These are phyloP conservation scores for Pseudogymnoascus sp. DNA, from an alignment of 2,329 filamentous ascomycete genomes.

Conservation along the genomic window DNA sequence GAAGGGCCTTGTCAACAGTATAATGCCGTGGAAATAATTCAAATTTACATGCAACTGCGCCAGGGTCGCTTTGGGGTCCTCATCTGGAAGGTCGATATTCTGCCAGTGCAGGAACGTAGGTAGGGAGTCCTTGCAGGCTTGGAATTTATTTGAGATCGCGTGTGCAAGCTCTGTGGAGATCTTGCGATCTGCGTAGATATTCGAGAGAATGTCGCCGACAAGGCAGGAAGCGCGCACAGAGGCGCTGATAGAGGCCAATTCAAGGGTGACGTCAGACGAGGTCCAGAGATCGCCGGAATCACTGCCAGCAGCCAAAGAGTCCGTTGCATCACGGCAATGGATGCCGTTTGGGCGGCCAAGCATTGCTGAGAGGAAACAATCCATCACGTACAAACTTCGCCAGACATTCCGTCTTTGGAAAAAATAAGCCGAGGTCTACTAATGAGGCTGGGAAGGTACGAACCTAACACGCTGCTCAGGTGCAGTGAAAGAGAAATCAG, in stretches of 20 bases:
- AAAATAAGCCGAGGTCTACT: too few species aligned
- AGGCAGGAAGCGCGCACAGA: slow-evolving; percentile 15
- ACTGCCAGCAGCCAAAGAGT: not conserved
- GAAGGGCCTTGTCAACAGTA: slow-evolving; percentile 59
- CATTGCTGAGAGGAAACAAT: slow-evolving; percentile 56
- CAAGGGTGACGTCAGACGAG: not conserved
- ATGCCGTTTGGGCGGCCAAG: slow-evolving; percentile 51
- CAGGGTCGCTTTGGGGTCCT: slow-evolving; percentile 44
- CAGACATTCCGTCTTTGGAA: slow-evolving; percentile 42
- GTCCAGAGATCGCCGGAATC: not conserved
- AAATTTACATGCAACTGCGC: slow-evolving; percentile 57
- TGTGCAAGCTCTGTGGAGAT: slow-evolving; percentile 52
- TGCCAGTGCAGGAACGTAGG: slow-evolving; percentile 45
- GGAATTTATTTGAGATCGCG: slow-evolving; percentile 49
- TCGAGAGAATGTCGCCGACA: slow-evolving; percentile 11
- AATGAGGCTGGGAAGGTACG: not conserved
- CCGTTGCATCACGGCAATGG: slow-evolving; percentile 1
- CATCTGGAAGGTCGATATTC: slow-evolving; percentile 37
- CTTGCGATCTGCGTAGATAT: slow-evolving; percentile 11
- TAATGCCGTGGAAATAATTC: slow-evolving; percentile 55
- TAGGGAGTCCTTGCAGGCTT: slow-evolving; percentile 44
- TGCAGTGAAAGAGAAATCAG: slow-evolving; percentile 45
- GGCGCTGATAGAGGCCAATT: not conserved
- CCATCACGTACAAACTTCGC: slow-evolving; percentile 59
- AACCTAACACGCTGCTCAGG: slow-evolving; percentile 35